Conservation (phyloP, 148 eudicot species). For the Hydrangea macrophylla region DNA sequence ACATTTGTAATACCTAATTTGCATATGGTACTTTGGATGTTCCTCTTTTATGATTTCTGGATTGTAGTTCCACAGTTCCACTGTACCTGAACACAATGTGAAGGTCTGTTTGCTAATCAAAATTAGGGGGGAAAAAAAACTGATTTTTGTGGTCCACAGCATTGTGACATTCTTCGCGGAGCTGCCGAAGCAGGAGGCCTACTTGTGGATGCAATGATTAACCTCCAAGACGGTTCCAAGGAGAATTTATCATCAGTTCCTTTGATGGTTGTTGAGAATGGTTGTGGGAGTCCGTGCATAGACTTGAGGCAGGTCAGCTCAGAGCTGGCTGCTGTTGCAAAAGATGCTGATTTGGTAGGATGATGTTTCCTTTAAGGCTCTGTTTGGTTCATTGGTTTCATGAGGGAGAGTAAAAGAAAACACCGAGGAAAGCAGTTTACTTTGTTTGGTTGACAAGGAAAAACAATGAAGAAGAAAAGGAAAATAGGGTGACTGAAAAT, state of each 20-base stretch:
- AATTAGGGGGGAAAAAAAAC: neutral
- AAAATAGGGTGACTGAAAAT: too few species aligned
- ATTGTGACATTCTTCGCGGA: constrained; percentile 87
- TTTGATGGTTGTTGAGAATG: constrained; percentile 95
- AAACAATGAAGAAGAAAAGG: too few species aligned
- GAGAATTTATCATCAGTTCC: constrained; percentile 64
- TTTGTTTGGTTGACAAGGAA: too few species aligned
- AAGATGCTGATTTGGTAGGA: constrained; percentile 93
- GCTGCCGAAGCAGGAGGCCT: constrained; percentile 99
- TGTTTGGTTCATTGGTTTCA: too few species aligned
- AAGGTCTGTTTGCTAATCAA: neutral
- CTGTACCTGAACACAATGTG: neutral
- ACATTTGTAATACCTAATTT: neutral
- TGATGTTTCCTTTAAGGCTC: neutral
- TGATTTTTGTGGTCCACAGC: constrained; percentile 39
- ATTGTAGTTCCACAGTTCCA: neutral
- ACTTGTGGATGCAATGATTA: constrained; percentile 91
- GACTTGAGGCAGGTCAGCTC: constrained; percentile 98
- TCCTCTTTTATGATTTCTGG: neutral
- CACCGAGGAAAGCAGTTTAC: too few species aligned
- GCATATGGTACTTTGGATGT: neutral
- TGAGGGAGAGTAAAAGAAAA: too few species aligned
- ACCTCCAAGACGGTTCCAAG: constrained; percentile 52
- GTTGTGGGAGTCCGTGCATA: constrained; percentile 97
- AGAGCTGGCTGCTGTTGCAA: constrained; percentile 92